Conservation (phyloP, 139 green algal genomes). For the Tetraselmis striata region DNA sequence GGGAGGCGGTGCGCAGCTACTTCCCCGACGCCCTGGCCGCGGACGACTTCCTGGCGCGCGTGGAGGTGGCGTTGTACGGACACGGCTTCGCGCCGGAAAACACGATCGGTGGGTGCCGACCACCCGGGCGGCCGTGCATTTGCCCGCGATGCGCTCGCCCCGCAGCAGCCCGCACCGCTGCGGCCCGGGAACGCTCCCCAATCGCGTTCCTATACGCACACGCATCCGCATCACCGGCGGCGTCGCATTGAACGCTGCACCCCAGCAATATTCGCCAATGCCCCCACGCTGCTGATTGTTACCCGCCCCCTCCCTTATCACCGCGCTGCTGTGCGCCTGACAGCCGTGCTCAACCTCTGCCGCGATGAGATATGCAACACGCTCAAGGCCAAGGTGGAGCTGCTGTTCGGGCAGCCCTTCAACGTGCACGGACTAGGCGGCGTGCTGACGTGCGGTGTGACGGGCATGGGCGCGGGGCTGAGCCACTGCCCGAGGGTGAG, state of each 20-base stretch:
- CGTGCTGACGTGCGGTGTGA: conserved; percentile 74
- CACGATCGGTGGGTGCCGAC: conserved; percentile 61
- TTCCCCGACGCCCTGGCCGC: conserved; percentile 61
- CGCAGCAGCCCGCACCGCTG: too few species aligned
- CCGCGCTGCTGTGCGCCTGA: too few species aligned
- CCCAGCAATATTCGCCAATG: too few species aligned
- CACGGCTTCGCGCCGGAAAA: conserved; percentile 75
- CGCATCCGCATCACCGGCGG: too few species aligned
- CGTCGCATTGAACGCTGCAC: too few species aligned
- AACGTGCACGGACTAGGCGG: conserved; percentile 75
- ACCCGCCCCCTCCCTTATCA: too few species aligned
- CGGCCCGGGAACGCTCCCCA: too few species aligned
- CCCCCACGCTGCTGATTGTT: too few species aligned
- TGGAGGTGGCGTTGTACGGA: conserved; percentile 58
- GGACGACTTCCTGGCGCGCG: conserved; percentile 71
- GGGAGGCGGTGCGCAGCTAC: not conserved
- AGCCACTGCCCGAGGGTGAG: conserved; percentile 35
- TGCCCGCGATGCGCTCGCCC: too few species aligned
- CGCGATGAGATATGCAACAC: conserved; percentile 74
- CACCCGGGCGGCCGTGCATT: too few species aligned
- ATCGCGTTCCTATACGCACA: too few species aligned
- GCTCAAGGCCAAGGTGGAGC: conserved; percentile 70
- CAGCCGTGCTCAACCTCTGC: conserved; percentile 70
- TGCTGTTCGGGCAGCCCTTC: conserved; percentile 67
- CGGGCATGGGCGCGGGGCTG: conserved; percentile 52